These are phyloP conservation scores for Pseudogymnoascus sp. DNA, from an alignment of 2,329 filamentous ascomycete genomes.

Conservation along the genomic window DNA sequence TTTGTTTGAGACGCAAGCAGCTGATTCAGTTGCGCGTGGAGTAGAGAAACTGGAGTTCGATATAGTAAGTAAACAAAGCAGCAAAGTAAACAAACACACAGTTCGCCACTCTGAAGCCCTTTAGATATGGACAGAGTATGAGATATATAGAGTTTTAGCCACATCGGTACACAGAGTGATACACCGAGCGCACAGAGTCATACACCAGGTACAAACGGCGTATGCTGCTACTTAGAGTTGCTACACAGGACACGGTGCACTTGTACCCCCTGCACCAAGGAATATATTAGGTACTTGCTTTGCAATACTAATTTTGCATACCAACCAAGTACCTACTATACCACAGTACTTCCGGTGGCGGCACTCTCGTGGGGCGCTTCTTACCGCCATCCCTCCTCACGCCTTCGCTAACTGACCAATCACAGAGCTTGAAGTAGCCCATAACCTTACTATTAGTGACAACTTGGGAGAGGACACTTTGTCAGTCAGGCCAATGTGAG, in stretches of 20 bases:
- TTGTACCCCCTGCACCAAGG: neutral
- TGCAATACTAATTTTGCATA: neutral
- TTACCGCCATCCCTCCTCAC: slow-evolving; percentile 1
- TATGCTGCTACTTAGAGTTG: neutral
- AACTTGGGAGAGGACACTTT: slow-evolving; percentile 8
- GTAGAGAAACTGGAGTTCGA: neutral
- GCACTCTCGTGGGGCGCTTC: slow-evolving; percentile 3
- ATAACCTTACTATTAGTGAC: slow-evolving; percentile 8
- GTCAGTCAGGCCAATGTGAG: slow-evolving; percentile 8
- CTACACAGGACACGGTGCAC: neutral
- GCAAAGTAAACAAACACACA: neutral
- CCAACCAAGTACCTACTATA: neutral
- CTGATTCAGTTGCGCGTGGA: neutral
- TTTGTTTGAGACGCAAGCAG: neutral
- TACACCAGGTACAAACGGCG: neutral
- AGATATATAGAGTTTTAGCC: slow-evolving; percentile 6
- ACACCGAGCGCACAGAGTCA: neutral
- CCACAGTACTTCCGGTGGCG: neutral
- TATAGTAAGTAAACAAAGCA: neutral
- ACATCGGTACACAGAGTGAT: neutral
- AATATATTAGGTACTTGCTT: neutral
- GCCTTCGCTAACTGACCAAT: slow-evolving; percentile 1
- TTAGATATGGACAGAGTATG: slow-evolving; percentile 4
- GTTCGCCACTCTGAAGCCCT: neutral
- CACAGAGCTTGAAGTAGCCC: slow-evolving; percentile 4